Conservation (phyloP, 2,329 filamentous ascomycete species). For the Fusarium begoniae region DNA sequence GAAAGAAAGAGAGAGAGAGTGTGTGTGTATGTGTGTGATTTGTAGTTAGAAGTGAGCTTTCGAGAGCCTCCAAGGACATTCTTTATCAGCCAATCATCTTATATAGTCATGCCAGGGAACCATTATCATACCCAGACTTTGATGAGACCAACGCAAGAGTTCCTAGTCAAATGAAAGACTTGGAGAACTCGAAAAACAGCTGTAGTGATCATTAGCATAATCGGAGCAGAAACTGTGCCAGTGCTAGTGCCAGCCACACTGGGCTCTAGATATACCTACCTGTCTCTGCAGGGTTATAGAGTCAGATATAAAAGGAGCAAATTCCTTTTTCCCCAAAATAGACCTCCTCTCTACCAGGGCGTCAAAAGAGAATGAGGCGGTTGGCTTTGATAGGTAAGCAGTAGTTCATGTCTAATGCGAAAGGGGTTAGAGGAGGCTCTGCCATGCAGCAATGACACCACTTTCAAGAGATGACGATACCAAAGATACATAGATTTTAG, state of each 20-base stretch:
- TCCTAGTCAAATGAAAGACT: not conserved
- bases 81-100: not conserved
- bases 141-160: not conserved
- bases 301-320: not conserved
- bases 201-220: not conserved
- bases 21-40: too few relatives aligned
- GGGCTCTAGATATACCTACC: not conserved
- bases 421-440: conserved; percentile 33
- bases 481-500: not conserved
- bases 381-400: conserved; percentile 1
- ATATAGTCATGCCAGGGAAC: not conserved
- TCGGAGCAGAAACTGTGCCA: not conserved
- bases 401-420: conserved; percentile 20
- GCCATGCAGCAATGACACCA: conserved; percentile 19
- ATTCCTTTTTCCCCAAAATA: not conserved
- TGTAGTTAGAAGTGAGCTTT: not conserved
- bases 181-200: not conserved
- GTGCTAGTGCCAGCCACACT: not conserved
- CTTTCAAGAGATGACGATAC: not conserved
- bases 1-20: too few relatives aligned
- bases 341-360: conserved; percentile 9
- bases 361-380: conserved; percentile 23
- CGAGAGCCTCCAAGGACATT: not conserved
- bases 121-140: not conserved
- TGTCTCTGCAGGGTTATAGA: not conserved